Percentiles rank a stretch among this genome's conserved stretches.
Conservation (phyloP, 768 basidiomycete species). For the Pisolithus albus region DNA sequence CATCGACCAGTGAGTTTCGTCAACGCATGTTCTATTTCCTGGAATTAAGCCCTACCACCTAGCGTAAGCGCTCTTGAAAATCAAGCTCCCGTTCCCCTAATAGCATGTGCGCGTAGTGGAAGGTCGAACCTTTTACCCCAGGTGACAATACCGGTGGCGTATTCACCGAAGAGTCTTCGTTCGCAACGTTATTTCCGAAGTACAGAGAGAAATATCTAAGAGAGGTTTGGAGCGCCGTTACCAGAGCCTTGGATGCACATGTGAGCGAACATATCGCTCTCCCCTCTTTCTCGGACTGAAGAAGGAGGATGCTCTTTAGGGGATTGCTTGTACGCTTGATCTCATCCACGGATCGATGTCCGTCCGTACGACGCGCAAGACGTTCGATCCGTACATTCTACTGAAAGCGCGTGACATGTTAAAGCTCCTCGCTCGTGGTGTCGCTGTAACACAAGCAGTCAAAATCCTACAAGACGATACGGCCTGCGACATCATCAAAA, state of each 20-base stretch:
- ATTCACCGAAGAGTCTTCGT: constrained; percentile 94
- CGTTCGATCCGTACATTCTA: constrained; percentile 93
- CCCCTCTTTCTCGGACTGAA: background rate
- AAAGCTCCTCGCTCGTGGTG: constrained; percentile 90
- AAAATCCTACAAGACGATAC: constrained; percentile 86
- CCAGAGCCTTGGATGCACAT: constrained; percentile 72
- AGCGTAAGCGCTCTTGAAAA: constrained; percentile 37
- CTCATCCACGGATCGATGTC: constrained; percentile 97
- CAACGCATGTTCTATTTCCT: constrained; percentile 1
- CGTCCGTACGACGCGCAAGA: constrained; percentile 93
- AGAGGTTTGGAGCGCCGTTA: constrained; percentile 91
- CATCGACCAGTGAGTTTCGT: constrained; percentile 85
- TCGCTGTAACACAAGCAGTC: constrained; percentile 75
- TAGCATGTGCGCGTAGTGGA: constrained; percentile 54
- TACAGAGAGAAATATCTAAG: constrained; percentile 96
- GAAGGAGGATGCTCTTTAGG: constrained; percentile 37
- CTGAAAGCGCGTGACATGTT: constrained; percentile 95
- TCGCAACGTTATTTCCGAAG: constrained; percentile 97
- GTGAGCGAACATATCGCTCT: constrained; percentile 35
- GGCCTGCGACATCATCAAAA: constrained; percentile 97
- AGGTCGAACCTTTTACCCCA: constrained; percentile 70
- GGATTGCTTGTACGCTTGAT: constrained; percentile 86
- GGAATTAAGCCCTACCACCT: constrained; percentile 1
- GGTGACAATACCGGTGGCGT: constrained; percentile 74
- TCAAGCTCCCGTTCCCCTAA: constrained; percentile 8